Percentiles rank a stretch among this genome's conserved stretches.
Evolutionary conservation across 768 basidiomycete genomes (phyloP).

Genomic region (Leccinum barrowsii): DNA sequence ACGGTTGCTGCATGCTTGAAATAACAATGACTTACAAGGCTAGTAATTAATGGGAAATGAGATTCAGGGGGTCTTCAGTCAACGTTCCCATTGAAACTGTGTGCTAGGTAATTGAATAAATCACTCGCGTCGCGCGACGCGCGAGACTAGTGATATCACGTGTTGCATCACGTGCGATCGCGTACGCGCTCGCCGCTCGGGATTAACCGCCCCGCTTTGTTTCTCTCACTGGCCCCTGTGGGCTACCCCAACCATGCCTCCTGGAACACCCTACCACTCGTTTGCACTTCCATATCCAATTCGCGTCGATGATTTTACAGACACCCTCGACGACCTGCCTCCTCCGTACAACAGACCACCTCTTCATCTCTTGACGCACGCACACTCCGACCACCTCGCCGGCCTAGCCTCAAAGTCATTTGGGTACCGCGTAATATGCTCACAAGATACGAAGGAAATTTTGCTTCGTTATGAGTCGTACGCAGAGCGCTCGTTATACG

Average conservation of each 20-base stretch:
- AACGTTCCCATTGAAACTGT: too few relatives aligned
- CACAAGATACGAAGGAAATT: conserved; percentile 83
- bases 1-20: too few relatives aligned
- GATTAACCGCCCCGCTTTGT: background rate
- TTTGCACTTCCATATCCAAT: conserved; percentile 79
- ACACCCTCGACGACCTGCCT: conserved; percentile 33
- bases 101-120: too few relatives aligned
- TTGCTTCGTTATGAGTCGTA: conserved; percentile 74
- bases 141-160: background rate
- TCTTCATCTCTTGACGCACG: conserved; percentile 81
- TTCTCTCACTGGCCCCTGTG: background rate
- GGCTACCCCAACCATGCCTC: conserved; percentile 44
- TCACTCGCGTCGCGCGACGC: too few relatives aligned
- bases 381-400: conserved; percentile 82
- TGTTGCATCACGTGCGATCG: background rate
- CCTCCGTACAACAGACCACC: conserved; percentile 34
- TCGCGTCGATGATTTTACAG: conserved; percentile 80
- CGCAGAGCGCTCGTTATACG: conserved; percentile 55
- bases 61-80: too few relatives aligned
- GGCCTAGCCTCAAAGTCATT: conserved; percentile 78
- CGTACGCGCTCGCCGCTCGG: background rate
- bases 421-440: conserved; percentile 70
- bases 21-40: too few relatives aligned
- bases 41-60: too few relatives aligned
- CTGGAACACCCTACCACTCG: conserved; percentile 72